Base-by-base conservation (phyloP, 2,329 filamentous ascomycete species). In the Colletotrichum spinosum region DNA sequence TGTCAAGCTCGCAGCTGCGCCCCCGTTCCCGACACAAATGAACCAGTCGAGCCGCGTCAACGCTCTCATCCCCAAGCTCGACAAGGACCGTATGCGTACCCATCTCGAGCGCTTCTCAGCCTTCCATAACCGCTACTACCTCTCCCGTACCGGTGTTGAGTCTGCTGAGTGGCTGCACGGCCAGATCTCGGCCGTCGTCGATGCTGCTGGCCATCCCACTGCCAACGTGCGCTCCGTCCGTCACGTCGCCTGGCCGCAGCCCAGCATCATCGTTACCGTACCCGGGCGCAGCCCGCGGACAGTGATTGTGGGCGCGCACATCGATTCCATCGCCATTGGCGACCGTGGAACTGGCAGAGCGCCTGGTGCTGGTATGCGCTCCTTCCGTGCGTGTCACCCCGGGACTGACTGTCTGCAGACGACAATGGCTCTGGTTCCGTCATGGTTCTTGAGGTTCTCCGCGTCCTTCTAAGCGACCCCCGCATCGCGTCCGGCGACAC, bases 321-420 rank as follows among this genome's bases (percentile, higher is more conserved):
- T 93, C 71, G 92, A 95, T 75, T 92, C 90, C 70, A 90, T 95
- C 77, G 95, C 95, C 72, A 81, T 92, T 39, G 90, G 90, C 73
- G 79, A 93, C 8, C 90, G 91, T 1, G 88, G 88, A 1, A 81
- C 91, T 42, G 83, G 93, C 37, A 86, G 89, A 34, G 90, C 92
- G 0, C 92, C 92, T 0, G 92, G 92, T 55, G 92, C 77, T 33
- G 73, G 72, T 74, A 53, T 46, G 71, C 61, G 9, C 34, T 50
- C 12, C 38, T 4, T n/a, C 9, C 12, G 8, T 25, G 3, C 3
- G 8, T 8, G 25, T n/a, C 7, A 46, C 8, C 25, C 6, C 7
- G 1, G 41, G 4, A 2, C 11, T 44, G 2, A 4, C 3, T 12
- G 2, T 53, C 35, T 4, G 4, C 88, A 46, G 92, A 94, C 70